These are phyloP conservation scores for Sporothrix globosa DNA, from an alignment of 2,329 filamentous ascomycete genomes.

Conservation along the genomic window DNA sequence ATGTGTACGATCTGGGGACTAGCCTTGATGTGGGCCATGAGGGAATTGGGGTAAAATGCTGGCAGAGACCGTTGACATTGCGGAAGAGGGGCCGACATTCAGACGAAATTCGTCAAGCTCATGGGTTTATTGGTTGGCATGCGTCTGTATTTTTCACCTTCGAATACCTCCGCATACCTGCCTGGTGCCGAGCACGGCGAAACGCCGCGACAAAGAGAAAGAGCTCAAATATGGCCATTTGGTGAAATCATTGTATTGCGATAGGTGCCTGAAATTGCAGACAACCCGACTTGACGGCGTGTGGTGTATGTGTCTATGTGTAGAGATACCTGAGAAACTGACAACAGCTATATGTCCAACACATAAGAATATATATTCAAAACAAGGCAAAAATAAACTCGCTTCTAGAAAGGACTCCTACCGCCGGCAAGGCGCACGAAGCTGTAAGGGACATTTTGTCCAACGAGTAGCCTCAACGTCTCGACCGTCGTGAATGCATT, in stretches of 20 bases:
- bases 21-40: conserved; percentile 11
- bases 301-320: conserved; percentile 14
- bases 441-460: conserved; percentile 85
- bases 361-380: not conserved
- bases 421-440: conserved; percentile 76
- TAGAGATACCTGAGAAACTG: not conserved
- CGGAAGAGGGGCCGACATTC: conserved; percentile 5
- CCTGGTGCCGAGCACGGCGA: not conserved
- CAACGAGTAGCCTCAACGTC: conserved; percentile 74
- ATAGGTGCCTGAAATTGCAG: not conserved
- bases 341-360: not conserved
- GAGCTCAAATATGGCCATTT: not conserved
- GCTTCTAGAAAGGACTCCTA: conserved; percentile 50
- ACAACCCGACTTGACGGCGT: conserved; percentile 5
- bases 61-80: not conserved
- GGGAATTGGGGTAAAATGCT: conserved; percentile 15
- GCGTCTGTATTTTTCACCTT: not conserved
- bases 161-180: too few species aligned
- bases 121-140: not conserved
- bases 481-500: conserved; percentile 84
- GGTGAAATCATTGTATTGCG: not conserved
- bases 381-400: not conserved
- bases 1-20: conserved; percentile 24
- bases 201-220: not conserved
- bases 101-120: not conserved